phyloP scores from a whole-genome alignment of 306 rosid species.

The Comarum palustre region DNA sequence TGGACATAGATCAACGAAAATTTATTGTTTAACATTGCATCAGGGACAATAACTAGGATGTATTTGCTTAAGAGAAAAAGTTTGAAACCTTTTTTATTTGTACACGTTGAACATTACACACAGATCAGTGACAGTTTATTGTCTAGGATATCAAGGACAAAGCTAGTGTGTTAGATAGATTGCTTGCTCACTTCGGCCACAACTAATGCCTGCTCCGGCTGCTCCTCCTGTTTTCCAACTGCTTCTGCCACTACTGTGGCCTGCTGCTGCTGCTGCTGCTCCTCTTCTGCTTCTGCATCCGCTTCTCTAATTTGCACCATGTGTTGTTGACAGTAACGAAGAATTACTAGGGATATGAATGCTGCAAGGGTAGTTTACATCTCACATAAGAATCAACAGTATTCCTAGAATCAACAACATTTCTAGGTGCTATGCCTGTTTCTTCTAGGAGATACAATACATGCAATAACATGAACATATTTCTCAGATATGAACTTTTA shows the following conservation, averaged over 20 bases:
- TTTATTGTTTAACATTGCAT: no score
- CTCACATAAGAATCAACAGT: constrained; percentile 12
- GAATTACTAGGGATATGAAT: constrained; percentile 63
- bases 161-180: constrained; percentile 14
- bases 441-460: neutral
- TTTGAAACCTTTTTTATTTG: neutral
- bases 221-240: constrained; percentile 29
- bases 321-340: constrained; percentile 54
- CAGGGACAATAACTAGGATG: neutral
- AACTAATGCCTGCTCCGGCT: constrained; percentile 31
- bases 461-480: neutral
- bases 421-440: neutral
- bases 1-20: no score
- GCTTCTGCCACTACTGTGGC: constrained; percentile 28
- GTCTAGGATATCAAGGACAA: neutral
- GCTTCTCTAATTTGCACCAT: constrained; percentile 39
- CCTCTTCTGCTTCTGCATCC: constrained; percentile 17
- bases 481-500: neutral
- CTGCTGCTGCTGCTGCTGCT: constrained; percentile 30
- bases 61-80: neutral
- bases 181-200: constrained; percentile 34
- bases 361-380: constrained; percentile 42
- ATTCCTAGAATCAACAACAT: neutral
- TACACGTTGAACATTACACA: neutral
- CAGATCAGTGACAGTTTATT: neutral